phyloP scores from a whole-genome alignment of 176 grass and related monocot species.

The Oryza punctata region DNA sequence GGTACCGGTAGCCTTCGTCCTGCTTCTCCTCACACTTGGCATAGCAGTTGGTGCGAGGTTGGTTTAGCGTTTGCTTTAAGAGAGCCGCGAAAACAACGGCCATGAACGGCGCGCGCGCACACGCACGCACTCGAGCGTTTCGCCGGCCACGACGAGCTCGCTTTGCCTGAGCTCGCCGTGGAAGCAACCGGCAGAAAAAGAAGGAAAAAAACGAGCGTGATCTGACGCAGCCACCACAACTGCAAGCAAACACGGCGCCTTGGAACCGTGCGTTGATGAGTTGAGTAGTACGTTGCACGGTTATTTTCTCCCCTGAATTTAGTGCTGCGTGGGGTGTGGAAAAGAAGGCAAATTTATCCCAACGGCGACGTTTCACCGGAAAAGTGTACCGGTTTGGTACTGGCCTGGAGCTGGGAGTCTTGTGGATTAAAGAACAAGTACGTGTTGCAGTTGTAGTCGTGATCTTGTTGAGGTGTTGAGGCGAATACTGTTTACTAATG shows the following conservation, averaged over 20 bases:
- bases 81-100: conserved; percentile 48
- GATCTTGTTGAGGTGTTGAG: neutral
- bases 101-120: conserved; percentile 1
- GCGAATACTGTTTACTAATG: neutral
- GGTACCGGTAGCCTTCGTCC: neutral
- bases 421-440: conserved; percentile 10
- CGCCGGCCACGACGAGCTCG: neutral
- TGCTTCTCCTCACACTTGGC: conserved; percentile 20
- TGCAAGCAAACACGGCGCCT: neutral
- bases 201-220: neutral
- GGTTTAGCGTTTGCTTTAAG: conserved; percentile 74
- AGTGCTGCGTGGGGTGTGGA: conserved; percentile 19
- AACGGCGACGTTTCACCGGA: conserved; percentile 39
- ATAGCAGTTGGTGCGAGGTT: conserved; percentile 50
- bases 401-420: neutral
- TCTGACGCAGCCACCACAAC: conserved; percentile 26
- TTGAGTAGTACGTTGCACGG: conserved; percentile 12
- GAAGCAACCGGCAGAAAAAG: neutral
- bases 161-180: neutral
- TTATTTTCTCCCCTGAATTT: neutral
- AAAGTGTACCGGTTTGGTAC: conserved; percentile 22
- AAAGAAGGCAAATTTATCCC: conserved; percentile 15
- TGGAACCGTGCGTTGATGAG: conserved; percentile 8
- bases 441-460: neutral
- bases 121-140: neutral